Percentiles rank a stretch among this genome's conserved stretches.
Conservation (phyloP, 768 basidiomycete species). For the Daedalea quercina region DNA sequence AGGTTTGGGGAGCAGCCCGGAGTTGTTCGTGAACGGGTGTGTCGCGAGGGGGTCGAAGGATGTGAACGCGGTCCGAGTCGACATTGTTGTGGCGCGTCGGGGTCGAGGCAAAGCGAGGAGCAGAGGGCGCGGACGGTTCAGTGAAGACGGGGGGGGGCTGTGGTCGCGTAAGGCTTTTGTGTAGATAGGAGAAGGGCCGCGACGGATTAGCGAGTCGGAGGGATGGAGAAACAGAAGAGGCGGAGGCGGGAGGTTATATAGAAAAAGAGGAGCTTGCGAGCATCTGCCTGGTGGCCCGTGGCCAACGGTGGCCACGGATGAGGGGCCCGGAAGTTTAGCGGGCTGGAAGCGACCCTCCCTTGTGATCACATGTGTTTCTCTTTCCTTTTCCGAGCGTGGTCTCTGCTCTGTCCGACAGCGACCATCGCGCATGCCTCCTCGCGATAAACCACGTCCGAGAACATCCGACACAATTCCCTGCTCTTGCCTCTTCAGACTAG, state of each 20-base stretch:
- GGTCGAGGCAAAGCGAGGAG: background rate
- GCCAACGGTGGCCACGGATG: background rate
- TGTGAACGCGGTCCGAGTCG: conserved; percentile 24
- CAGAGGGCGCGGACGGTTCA: background rate
- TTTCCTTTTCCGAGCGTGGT: background rate
- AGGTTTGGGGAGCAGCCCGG: conserved; percentile 29
- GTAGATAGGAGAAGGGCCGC: background rate
- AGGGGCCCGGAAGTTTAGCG: conserved; percentile 3
- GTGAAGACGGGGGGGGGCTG: background rate
- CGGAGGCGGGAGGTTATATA: conserved; percentile 4
- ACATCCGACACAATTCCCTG: background rate
- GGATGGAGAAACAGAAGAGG: conserved; percentile 3
- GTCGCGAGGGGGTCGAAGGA: conserved; percentile 54
- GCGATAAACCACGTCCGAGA: background rate
- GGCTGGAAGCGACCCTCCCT: background rate
- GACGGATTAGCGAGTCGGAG: conserved; percentile 1
- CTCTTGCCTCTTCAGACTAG: background rate
- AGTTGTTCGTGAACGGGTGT: conserved; percentile 49
- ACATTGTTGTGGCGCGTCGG: background rate
- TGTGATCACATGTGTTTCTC: conserved; percentile 3
- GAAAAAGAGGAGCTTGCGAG: background rate
- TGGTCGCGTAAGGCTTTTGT: conserved; percentile 2
- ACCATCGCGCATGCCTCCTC: background rate
- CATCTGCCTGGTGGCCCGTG: background rate
- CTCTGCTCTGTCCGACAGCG: background rate